Conservation (phyloP, 2,329 filamentous ascomycete species). For the Reticulascus tulasneorum region DNA sequence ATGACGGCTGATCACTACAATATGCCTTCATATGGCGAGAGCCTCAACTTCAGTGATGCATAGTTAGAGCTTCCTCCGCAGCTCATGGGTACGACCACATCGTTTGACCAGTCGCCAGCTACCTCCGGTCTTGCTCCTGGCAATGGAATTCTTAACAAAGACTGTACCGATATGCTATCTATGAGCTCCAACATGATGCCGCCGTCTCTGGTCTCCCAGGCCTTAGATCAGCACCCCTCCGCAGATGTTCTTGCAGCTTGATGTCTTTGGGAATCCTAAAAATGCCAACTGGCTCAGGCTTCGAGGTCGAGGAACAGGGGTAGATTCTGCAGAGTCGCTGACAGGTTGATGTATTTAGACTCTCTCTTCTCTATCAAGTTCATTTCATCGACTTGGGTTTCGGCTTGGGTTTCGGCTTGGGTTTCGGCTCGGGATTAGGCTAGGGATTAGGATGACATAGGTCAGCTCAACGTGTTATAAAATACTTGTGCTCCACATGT, state of each 20-base stretch:
- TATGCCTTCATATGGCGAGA: conserved; percentile 46
- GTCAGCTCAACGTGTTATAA: no score
- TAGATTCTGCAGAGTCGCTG: no score
- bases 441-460: no score
- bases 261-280: no score
- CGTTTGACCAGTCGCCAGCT: conserved; percentile 50
- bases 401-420: no score
- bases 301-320: no score
- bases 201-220: conserved; percentile 27
- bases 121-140: conserved; percentile 22
- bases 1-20: conserved; percentile 48
- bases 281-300: no score
- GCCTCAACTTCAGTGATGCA: conserved; percentile 44
- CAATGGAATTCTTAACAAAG: conserved; percentile 19
- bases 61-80: conserved; percentile 60
- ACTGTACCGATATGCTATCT: conserved; percentile 22
- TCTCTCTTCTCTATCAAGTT: no score
- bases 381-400: no score
- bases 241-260: conserved; percentile 57
- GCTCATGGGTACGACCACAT: conserved; percentile 63
- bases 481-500: no score
- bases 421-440: no score
- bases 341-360: no score
- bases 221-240: conserved; percentile 29
- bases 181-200: conserved; percentile 30